Conservation (phyloP, 108 stramenopile genomes). For the Chaetoceros muelleri region DNA sequence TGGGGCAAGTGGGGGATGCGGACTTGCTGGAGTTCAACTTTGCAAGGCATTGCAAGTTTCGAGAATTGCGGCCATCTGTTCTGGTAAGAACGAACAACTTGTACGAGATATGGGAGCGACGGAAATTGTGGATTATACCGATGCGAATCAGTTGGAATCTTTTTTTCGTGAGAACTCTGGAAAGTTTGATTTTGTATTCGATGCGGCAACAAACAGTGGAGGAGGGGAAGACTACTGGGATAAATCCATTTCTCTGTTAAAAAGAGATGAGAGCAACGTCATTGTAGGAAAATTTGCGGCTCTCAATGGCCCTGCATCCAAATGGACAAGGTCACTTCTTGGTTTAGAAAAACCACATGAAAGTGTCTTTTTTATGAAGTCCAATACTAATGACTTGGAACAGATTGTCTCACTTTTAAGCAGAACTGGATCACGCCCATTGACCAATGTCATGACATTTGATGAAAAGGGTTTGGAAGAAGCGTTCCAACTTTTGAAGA, state of each 20-base stretch:
- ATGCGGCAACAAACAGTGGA: slow-evolving; percentile 30
- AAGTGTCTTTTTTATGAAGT: not conserved
- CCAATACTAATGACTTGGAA: slow-evolving; percentile 8
- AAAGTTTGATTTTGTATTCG: slow-evolving; percentile 31
- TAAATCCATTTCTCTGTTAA: not conserved
- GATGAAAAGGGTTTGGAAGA: slow-evolving; percentile 17
- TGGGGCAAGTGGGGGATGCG: slow-evolving; percentile 40
- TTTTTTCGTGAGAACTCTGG: slow-evolving; percentile 22
- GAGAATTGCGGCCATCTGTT: slow-evolving; percentile 32
- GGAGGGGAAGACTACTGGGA: slow-evolving; percentile 28
- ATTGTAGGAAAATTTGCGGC: not conserved
- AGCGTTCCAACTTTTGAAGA: slow-evolving; percentile 24
- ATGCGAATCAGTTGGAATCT: slow-evolving; percentile 11
- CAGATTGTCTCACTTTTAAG: slow-evolving; percentile 12
- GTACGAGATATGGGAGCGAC: slow-evolving; percentile 11
- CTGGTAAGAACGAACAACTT: slow-evolving; percentile 29
- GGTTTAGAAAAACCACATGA: not conserved
- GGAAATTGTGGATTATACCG: slow-evolving; percentile 22
- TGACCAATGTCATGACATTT: slow-evolving; percentile 15
- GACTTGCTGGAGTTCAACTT: slow-evolving; percentile 29
- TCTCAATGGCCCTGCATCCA: not conserved
- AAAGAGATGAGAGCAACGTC: too few relatives aligned
- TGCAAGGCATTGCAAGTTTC: slow-evolving; percentile 23
- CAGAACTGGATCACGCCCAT: slow-evolving; percentile 4
- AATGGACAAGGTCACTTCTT: not conserved